These are phyloP conservation scores for Aspergillus caelatus DNA, from an alignment of 2,329 filamentous ascomycete genomes.

Conservation along the genomic window DNA sequence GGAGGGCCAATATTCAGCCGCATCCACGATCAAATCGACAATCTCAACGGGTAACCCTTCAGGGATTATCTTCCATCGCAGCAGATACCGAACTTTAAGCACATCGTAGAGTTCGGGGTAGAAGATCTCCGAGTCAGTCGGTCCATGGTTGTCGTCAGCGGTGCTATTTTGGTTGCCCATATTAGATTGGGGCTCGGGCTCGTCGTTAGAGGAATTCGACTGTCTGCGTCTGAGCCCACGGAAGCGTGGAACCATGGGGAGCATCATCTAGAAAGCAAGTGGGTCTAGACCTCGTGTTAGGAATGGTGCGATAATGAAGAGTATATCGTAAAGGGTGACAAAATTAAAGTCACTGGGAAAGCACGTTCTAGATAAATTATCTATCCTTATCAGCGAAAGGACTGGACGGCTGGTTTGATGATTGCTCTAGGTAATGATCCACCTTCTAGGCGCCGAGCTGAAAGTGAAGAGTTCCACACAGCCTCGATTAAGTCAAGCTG, in stretches of 20 bases:
- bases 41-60: conserved; percentile 38
- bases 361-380: neutral
- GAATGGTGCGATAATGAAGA: neutral
- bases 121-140: conserved; percentile 18
- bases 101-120: conserved; percentile 36
- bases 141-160: neutral
- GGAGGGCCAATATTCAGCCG: conserved; percentile 41
- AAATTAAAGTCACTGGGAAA: neutral
- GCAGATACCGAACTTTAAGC: conserved; percentile 34
- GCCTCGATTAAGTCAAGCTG: neutral
- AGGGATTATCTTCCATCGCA: conserved; percentile 31
- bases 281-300: neutral
- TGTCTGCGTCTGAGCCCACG: conserved; percentile 6
- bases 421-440: neutral
- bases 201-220: neutral
- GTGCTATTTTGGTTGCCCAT: neutral
- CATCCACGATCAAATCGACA: conserved; percentile 43
- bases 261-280: neutral
- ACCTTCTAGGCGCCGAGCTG: neutral
- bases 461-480: neutral
- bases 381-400: neutral
- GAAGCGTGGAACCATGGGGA: conserved; percentile 8
- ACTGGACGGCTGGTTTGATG: neutral
- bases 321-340: neutral
- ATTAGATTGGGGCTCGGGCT: conserved; percentile 1